Evolutionary conservation across 202 grass and related monocot species (phyloP).

Genomic region (Schoenoplectus triqueter): DNA sequence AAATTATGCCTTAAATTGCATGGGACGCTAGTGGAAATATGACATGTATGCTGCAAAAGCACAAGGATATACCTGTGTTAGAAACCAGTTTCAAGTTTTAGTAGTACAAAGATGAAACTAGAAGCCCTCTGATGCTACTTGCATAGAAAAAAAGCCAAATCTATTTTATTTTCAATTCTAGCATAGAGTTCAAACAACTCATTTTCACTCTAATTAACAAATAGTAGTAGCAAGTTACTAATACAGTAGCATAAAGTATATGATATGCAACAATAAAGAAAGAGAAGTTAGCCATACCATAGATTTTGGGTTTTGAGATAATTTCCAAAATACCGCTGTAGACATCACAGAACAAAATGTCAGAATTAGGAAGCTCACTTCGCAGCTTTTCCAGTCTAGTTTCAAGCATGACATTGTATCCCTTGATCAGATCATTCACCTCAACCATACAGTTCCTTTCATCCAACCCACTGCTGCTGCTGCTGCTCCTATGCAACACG

Average conservation of each 20-base stretch:
- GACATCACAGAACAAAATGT: conserved; percentile 69
- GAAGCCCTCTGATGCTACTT: not conserved
- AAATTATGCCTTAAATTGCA: not conserved
- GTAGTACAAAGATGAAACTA: not conserved
- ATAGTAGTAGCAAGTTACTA: not conserved
- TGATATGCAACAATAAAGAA: conserved; percentile 1
- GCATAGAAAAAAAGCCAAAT: not conserved
- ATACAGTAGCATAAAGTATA: not conserved
- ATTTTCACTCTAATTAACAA: not conserved
- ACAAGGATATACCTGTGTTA: not conserved
- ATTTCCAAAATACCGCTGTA: conserved; percentile 63
- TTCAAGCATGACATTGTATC: conserved; percentile 54
- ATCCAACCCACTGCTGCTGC: conserved; percentile 5
- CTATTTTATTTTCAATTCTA: not conserved
- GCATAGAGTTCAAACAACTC: not conserved
- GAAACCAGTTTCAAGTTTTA: not conserved
- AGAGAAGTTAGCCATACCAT: conserved; percentile 40
- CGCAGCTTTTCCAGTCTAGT: conserved; percentile 45
- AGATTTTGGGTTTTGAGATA: conserved; percentile 46
- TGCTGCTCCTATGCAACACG: conserved; percentile 50
- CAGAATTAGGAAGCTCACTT: conserved; percentile 43
- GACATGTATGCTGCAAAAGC: not conserved
- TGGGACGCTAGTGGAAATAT: not conserved
- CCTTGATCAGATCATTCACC: conserved; percentile 64
- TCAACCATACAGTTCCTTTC: conserved; percentile 53